Conservation (phyloP, 1,139 yeast genomes). For the Debaryomyces singareniensis region DNA sequence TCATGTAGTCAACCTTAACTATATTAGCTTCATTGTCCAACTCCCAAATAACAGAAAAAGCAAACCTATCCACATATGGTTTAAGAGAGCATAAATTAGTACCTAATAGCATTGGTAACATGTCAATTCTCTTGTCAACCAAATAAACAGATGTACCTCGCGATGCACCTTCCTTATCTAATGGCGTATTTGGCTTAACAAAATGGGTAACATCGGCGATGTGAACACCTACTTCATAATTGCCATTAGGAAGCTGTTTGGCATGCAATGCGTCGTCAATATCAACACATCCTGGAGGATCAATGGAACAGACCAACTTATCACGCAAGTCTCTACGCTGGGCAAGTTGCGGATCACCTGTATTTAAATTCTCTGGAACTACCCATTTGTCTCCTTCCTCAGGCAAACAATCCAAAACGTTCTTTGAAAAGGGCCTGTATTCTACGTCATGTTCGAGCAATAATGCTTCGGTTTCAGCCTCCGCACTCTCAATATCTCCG, state of each 20-base stretch:
- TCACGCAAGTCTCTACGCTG: constrained; percentile 83
- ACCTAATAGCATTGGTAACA: constrained; percentile 94
- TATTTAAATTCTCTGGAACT: constrained; percentile 62
- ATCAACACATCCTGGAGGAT: constrained; percentile 98
- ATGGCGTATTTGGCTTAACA: constrained; percentile 86
- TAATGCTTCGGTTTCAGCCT: constrained; percentile 95
- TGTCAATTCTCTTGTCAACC: constrained; percentile 98
- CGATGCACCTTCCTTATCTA: constrained; percentile 94
- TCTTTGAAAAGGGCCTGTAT: constrained; percentile 89
- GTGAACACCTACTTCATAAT: constrained; percentile 96
- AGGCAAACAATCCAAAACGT: constrained; percentile 90
- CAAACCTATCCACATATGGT: constrained; percentile 93
- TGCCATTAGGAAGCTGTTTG: constrained; percentile 75
- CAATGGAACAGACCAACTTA: constrained; percentile 87
- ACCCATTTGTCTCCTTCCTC: constrained; percentile 89
- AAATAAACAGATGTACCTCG: constrained; percentile 96
- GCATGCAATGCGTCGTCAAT: constrained; percentile 99
- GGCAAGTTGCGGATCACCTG: constrained; percentile 54
- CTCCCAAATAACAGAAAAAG: constrained; percentile 96
- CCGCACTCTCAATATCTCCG: constrained; percentile 86
- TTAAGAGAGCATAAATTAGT: constrained; percentile 93
- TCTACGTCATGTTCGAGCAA: constrained; percentile 94
- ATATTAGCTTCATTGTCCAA: constrained; percentile 82
- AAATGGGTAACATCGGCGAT: constrained; percentile 98
- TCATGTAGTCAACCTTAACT: constrained; percentile 73